Conservation (phyloP, 148 eudicot genomes). For the Vaccinium corymbosum region DNA sequence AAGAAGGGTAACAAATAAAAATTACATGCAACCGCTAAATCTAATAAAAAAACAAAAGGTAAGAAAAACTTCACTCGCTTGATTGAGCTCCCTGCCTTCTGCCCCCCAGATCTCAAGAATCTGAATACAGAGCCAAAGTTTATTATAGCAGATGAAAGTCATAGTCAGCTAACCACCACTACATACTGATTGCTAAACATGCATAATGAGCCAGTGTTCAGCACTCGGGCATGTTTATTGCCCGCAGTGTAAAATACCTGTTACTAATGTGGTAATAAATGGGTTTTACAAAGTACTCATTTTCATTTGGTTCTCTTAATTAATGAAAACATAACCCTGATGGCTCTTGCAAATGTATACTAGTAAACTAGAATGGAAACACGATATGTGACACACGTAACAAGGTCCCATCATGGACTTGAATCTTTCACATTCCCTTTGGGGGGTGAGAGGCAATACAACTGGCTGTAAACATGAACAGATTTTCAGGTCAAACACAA, state of each 20-base stretch:
- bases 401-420: neutral
- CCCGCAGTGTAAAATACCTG: conserved; percentile 34
- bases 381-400: neutral
- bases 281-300: neutral
- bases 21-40: too few species aligned
- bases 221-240: conserved; percentile 76
- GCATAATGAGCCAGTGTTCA: conserved; percentile 73
- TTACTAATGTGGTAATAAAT: neutral
- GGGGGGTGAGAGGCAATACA: neutral
- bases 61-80: conserved; percentile 40
- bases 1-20: too few species aligned
- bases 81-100: conserved; percentile 70
- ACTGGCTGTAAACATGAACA: neutral
- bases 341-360: neutral
- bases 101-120: conserved; percentile 65
- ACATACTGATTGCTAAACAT: conserved; percentile 76
- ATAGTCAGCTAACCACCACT: neutral
- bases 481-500: neutral
- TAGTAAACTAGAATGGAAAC: neutral
- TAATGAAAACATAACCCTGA: neutral
- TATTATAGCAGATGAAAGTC: neutral
- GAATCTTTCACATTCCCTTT: neutral
- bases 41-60: neutral
- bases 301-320: neutral
- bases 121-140: conserved; percentile 32